A percentile compares a stretch with the other conserved stretches of the same genome.
Evolutionary conservation across 192 early-diverging fungal species (phyloP).

Genomic region (Ambispora gerdemannii): DNA sequence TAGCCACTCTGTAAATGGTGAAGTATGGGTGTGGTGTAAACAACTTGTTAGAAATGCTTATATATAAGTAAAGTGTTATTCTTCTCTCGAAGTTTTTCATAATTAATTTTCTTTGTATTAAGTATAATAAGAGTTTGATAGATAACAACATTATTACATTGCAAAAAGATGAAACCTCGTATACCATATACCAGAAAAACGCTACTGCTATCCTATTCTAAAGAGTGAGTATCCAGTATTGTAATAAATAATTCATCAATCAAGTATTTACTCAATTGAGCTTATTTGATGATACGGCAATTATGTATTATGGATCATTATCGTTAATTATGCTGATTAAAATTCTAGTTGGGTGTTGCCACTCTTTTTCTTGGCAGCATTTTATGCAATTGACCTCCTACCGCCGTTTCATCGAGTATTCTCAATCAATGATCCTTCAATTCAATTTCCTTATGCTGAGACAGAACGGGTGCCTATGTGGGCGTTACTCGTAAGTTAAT

Average conservation of each 20-base stretch:
- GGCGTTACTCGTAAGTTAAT: slow-evolving; percentile 33
- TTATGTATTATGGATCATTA: too few species aligned
- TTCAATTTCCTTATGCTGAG: slow-evolving; percentile 56
- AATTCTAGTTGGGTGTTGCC: slow-evolving; percentile 48
- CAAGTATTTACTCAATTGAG: not conserved
- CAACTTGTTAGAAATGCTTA: too few species aligned
- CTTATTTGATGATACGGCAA: too few species aligned
- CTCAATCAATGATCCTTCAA: slow-evolving; percentile 62
- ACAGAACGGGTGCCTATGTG: slow-evolving; percentile 47
- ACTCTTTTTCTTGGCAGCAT: slow-evolving; percentile 51
- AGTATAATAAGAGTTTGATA: too few species aligned
- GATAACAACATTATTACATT: not conserved
- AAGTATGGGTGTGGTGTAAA: too few species aligned
- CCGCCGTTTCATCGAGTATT: slow-evolving; percentile 73
- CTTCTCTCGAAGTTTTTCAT: too few species aligned
- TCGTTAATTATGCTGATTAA: too few species aligned
- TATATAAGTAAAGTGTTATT: too few species aligned
- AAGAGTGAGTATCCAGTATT: not conserved
- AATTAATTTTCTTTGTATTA: too few species aligned
- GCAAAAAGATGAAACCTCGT: not conserved
- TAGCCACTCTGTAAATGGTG: too few species aligned
- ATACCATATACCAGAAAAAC: not conserved
- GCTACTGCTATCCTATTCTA: not conserved
- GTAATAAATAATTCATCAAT: not conserved
- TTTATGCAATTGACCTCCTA: slow-evolving; percentile 53